Base-by-base conservation (phyloP, 2,329 filamentous ascomycete species). In the Fusarium fracticaudum region DNA sequence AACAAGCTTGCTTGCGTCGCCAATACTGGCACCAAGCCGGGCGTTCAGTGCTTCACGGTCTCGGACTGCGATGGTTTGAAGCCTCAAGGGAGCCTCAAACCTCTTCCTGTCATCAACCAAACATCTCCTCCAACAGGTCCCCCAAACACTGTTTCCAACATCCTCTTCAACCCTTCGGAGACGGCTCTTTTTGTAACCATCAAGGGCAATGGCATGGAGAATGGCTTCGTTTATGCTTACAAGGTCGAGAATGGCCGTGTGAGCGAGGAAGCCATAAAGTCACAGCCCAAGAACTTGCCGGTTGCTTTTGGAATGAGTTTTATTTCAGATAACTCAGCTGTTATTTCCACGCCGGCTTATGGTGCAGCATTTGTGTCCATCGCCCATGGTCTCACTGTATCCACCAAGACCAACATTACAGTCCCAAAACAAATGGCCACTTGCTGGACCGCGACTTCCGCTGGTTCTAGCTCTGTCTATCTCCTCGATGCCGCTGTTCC, bases 301-400 rank as follows among this genome's bases (percentile, higher is more conserved):
- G 47, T 68, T 4, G 40, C 65, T 26, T 68, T 68, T 13, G 35
- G 45, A 3, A 68, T 68, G 24, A 33, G 35, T 8, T 68, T 68
- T 12, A 9, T 33, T 4, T 24, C 48, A 6, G 54, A 62, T 5
- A 0, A 4, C 2, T 41, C 54, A 4, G 64, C 64, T 10, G 11
- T 68, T 6, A 33, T 68, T 8, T 22, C 64, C 3, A 68, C 65
- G 1, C 65, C 65, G 8, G 45, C 64, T 17, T 68, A 68, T 6
- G 65, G 65, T 15, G 65, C 54, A n/a, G 65, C 64, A 9, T 61
- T 68, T 2, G 64, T 68, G 4, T 53, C 64, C 22, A 37, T 68
- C 8, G 31, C 40, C 15, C 0, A 62, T 1, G 29, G 61, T 29
- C 24, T 43, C 14, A 53, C 15, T 2, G 54, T 68, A 2, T 14